Percentiles rank a stretch among this genome's conserved stretches.
These are phyloP conservation scores for Urostyla sp. DNA, from an alignment of 73 alveolate species.

Conservation along the genomic window DNA sequence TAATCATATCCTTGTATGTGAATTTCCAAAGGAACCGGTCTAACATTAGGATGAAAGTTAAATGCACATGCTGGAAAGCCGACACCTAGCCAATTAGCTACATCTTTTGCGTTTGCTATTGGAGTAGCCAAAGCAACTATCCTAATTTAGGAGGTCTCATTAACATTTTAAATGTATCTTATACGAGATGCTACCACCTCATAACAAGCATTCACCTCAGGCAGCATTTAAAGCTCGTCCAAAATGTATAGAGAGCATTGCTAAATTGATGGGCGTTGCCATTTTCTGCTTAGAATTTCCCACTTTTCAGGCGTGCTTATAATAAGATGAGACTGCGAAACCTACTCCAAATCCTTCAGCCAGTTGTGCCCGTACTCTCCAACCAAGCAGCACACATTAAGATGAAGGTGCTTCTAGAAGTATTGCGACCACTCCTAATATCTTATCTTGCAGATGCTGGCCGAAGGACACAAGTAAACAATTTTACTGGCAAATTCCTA, in stretches of 20 bases:
- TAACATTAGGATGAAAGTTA: slow-evolving; percentile 84
- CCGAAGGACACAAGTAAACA: too few species aligned
- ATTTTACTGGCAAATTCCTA: too few species aligned
- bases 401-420: too few species aligned
- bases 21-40: slow-evolving; percentile 85
- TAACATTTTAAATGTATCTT: slow-evolving; percentile 78
- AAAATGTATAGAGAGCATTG: slow-evolving; percentile 76
- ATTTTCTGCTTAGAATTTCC: slow-evolving; percentile 87
- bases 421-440: too few species aligned
- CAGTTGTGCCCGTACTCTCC: too few species aligned
- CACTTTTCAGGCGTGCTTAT: slow-evolving; percentile 87
- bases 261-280: slow-evolving; percentile 72
- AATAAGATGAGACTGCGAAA: slow-evolving; percentile 68
- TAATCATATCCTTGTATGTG: slow-evolving; percentile 83
- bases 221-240: slow-evolving; percentile 88
- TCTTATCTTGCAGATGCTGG: too few species aligned
- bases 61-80: slow-evolving; percentile 70
- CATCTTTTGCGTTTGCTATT: slow-evolving; percentile 89
- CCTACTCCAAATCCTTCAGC: slow-evolving; percentile 55
- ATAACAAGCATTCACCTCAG: slow-evolving; percentile 68
- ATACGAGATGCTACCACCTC: slow-evolving; percentile 90
- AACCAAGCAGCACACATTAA: too few species aligned
- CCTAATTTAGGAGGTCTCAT: slow-evolving; percentile 73
- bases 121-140: slow-evolving; percentile 89
- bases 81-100: slow-evolving; percentile 87